Base-by-base conservation (phyloP, 768 basidiomycete species). In the Leccinellum rugosiceps region DNA sequence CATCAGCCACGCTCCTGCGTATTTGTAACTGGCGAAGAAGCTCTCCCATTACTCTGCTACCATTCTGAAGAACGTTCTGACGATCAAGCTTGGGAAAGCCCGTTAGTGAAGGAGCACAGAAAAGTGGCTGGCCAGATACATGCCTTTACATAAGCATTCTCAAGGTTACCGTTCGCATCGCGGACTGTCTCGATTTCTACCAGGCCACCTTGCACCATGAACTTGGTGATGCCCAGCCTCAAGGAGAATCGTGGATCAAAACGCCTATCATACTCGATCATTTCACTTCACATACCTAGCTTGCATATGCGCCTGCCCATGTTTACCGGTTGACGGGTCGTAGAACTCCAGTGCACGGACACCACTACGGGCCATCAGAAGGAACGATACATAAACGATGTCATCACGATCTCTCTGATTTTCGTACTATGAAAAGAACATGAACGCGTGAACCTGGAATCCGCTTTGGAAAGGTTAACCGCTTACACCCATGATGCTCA, bases 251-350 rank as follows among this genome's bases (percentile, higher is more conserved):
- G 34, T 53, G 50, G n/a, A 47, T 51, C n/a, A 55, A 56, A 26
- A 17, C 15, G 3, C 46, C 3, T n/a, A 7, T 1, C 0, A 14
- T 1, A 9, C 0, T 21, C 14, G 11, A 7, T 23, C 6, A 51
- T 49, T 43, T 14, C 35, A 21, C 19, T 28, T 28, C 26, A 59
- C 81, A 48, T 70, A 90, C 89, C 90, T 83, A 46, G 90, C 91
- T 72, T 93, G 89, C 92, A 92, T 94, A 66, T 92, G 90, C 15
- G 90, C 91, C 67, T 94, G 90, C 17, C 92, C 90, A 64, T 94
- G 92, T 70, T 92, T 92, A 72, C 85, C 75, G 14, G 85, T 89
- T 26, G 74, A 76, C 25, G 92, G 92, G 65, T 95, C 90, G 64
- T 89, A 95, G 68, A 78, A 92, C 69, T 94, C 90, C 35, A 94